Evolutionary conservation across 768 basidiomycete genomes (phyloP).

Genomic region (Neoboletus subvelutipes): DNA sequence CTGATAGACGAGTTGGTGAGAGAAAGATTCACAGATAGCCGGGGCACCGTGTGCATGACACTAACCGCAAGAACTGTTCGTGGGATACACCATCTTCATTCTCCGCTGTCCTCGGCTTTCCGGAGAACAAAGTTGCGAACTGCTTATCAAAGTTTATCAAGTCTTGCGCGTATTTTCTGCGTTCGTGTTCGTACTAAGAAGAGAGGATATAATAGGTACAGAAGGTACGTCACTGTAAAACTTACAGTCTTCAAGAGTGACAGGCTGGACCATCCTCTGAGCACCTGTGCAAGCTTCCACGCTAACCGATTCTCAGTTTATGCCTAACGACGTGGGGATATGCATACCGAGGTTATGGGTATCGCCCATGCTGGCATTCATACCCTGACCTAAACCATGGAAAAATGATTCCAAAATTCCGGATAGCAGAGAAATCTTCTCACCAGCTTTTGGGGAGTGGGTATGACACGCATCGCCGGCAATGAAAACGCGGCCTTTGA

Average conservation of each 20-base stretch:
- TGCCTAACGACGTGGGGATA: constrained; percentile 27
- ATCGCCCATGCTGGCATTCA: constrained; percentile 79
- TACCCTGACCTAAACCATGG: constrained; percentile 56
- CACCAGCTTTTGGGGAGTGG: constrained; percentile 65
- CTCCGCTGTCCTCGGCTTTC: constrained; percentile 53
- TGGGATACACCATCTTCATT: constrained; percentile 36
- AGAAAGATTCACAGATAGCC: background rate
- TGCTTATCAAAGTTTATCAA: constrained; percentile 70
- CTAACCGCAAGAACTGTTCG: constrained; percentile 37
- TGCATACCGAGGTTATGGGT: constrained; percentile 62
- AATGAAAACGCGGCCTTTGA: constrained; percentile 69
- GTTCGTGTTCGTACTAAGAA: constrained; percentile 65
- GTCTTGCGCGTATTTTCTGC: constrained; percentile 67
- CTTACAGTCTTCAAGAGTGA: constrained; percentile 43
- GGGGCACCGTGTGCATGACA: background rate
- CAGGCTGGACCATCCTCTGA: constrained; percentile 40
- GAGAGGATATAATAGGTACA: background rate
- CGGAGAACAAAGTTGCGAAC: constrained; percentile 65
- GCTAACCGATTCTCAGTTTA: constrained; percentile 46
- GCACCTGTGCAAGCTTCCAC: constrained; percentile 49
- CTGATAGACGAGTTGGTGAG: constrained; percentile 20
- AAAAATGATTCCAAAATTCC: background rate
- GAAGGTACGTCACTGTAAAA: background rate
- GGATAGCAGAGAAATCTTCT: background rate
- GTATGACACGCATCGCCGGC: constrained; percentile 76